phyloP scores from a whole-genome alignment of 768 basidiomycete genomes.

The Pleurotus giganteus region DNA sequence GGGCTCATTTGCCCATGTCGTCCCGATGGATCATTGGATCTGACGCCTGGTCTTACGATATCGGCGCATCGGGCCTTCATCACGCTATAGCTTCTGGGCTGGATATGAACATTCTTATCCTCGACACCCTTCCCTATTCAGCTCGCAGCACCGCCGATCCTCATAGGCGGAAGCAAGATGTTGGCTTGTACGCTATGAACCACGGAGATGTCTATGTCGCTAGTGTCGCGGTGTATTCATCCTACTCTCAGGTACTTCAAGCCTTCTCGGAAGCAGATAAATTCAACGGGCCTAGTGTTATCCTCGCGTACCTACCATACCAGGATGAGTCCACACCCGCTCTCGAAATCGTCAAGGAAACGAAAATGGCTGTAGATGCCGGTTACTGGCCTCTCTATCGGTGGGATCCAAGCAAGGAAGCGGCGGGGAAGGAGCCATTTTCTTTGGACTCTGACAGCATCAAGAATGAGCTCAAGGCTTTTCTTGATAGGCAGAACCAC shows the following conservation, averaged over 20 bases:
- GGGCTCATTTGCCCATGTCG: constrained; percentile 58
- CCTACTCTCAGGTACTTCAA: constrained; percentile 92
- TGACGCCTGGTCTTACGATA: constrained; percentile 98
- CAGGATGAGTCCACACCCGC: constrained; percentile 71
- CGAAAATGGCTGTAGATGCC: constrained; percentile 92
- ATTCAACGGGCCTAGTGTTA: constrained; percentile 85
- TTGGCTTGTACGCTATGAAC: constrained; percentile 98
- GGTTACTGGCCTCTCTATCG: constrained; percentile 99
- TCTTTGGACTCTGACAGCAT: constrained; percentile 89
- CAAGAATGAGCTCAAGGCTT: constrained; percentile 90
- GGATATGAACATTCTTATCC: constrained; percentile 92
- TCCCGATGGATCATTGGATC: constrained; percentile 98
- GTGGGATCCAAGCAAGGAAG: constrained; percentile 90
- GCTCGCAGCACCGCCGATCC: constrained; percentile 67
- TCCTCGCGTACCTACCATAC: constrained; percentile 95
- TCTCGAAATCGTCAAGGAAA: constrained; percentile 93
- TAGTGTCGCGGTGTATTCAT: constrained; percentile 92
- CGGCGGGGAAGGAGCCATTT: constrained; percentile 77
- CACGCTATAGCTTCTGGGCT: constrained; percentile 89
- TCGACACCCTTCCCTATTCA: constrained; percentile 91
- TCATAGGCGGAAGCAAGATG: constrained; percentile 88
- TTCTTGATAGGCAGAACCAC: constrained; percentile 96
- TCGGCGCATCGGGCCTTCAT: constrained; percentile 93
- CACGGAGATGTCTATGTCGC: constrained; percentile 97
- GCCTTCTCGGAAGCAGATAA: constrained; percentile 87